These are phyloP conservation scores for Rugosomyces carneus DNA, from an alignment of 1,284 basidiomycete genomes.

Conservation along the genomic window DNA sequence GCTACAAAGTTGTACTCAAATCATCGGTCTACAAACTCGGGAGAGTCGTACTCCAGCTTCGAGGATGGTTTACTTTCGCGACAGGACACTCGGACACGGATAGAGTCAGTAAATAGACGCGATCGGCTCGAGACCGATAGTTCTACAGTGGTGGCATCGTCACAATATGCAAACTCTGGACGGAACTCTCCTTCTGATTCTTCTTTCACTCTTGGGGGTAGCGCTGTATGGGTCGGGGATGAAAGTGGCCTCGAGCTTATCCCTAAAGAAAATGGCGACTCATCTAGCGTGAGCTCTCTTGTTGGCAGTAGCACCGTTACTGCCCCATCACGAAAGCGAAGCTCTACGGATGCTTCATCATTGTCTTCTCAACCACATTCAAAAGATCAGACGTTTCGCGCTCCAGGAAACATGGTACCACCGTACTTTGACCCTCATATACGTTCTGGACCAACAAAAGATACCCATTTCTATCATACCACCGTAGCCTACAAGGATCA, in stretches of 20 bases:
- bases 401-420: conserved; percentile 27
- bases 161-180: conserved; percentile 19
- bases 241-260: conserved; percentile 48
- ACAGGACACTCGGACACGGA: conserved; percentile 23
- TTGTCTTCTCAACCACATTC: conserved; percentile 48
- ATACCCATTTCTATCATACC: conserved; percentile 93
- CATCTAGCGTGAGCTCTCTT: conserved; percentile 30
- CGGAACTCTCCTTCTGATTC: conserved; percentile 58
- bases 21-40: conserved; percentile 50
- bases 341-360: conserved; percentile 68
- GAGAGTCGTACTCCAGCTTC: conserved; percentile 58
- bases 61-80: conserved; percentile 56
- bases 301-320: conserved; percentile 31
- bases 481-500: conserved; percentile 76
- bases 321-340: conserved; percentile 43
- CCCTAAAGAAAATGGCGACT: conserved; percentile 28
- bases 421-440: conserved; percentile 37
- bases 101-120: conserved; percentile 24
- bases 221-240: conserved; percentile 74
- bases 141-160: conserved; percentile 24
- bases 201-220: conserved; percentile 68
- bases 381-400: conserved; percentile 29
- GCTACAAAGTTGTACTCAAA: conserved; percentile 24
- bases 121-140: conserved; percentile 39
- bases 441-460: conserved; percentile 58